phyloP scores from a whole-genome alignment of 2,329 filamentous ascomycete genomes.

The Ambrosiella cleistominuta region DNA sequence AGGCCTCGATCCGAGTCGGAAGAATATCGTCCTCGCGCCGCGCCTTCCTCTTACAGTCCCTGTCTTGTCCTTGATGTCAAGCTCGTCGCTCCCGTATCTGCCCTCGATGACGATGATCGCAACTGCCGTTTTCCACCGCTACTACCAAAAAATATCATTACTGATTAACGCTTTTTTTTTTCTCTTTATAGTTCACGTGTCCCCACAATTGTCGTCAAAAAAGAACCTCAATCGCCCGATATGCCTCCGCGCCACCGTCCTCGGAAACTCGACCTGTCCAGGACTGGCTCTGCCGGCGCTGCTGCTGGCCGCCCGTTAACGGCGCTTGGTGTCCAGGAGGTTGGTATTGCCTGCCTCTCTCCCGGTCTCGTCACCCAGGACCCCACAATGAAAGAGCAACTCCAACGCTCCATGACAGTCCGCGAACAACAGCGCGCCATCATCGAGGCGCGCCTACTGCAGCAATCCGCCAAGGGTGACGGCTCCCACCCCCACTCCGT shows the following conservation, averaged over 20 bases:
- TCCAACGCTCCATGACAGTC: constrained; percentile 85
- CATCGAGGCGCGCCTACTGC: constrained; percentile 80
- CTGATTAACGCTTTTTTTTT: constrained; percentile 15
- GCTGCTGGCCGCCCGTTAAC: constrained; percentile 58
- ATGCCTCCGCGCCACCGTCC: constrained; percentile 59
- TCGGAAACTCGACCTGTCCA: constrained; percentile 60
- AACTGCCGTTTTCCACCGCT: not conserved
- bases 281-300: constrained; percentile 37
- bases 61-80: too few relatives aligned
- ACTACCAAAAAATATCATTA: not conserved
- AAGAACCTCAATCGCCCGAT: constrained; percentile 79
- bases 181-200: constrained; percentile 33
- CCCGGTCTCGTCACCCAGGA: constrained; percentile 93
- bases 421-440: constrained; percentile 87
- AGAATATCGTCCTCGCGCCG: too few relatives aligned
- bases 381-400: constrained; percentile 86
- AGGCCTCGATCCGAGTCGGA: too few relatives aligned
- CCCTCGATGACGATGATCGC: not conserved
- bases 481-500: constrained; percentile 23
- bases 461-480: constrained; percentile 62
- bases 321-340: constrained; percentile 70
- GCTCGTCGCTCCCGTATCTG: not conserved
- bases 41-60: too few relatives aligned
- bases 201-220: constrained; percentile 87
- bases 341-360: constrained; percentile 84